Evolutionary conservation across 768 basidiomycete species (phyloP).

Genomic region (Boletus vermiculosoides): DNA sequence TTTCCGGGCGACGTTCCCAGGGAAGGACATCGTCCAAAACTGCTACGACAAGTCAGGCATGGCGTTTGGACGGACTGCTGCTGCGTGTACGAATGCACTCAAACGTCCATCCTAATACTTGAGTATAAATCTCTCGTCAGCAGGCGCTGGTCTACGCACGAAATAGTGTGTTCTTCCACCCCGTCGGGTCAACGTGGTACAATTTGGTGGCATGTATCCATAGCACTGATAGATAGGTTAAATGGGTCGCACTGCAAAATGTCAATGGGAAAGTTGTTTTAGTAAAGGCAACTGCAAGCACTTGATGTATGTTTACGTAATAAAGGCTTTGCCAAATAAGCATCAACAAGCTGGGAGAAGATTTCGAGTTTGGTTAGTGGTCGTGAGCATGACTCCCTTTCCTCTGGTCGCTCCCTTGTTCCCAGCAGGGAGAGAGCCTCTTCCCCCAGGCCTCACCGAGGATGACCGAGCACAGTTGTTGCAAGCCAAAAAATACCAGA

Average conservation of each 20-base stretch:
- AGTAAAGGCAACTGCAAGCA: no score
- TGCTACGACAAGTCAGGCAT: not conserved
- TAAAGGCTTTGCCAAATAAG: conserved; percentile 16
- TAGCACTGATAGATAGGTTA: not conserved
- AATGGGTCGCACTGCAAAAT: not conserved
- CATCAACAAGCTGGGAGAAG: conserved; percentile 11
- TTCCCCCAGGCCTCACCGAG: conserved; percentile 80
- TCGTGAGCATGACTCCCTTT: conserved; percentile 20
- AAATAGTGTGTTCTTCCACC: not conserved
- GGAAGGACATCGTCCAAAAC: not conserved
- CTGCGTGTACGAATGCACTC: not conserved
- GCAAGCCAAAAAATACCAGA: conserved; percentile 76
- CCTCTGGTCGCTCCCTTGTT: conserved; percentile 68
- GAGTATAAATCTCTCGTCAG: not conserved
- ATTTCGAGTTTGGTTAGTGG: conserved; percentile 5
- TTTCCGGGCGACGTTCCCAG: not conserved
- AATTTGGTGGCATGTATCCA: not conserved
- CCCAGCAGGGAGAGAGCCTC: conserved; percentile 81
- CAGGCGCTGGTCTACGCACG: no score
- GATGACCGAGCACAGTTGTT: conserved; percentile 68
- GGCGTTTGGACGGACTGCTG: not conserved
- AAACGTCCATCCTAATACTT: not conserved
- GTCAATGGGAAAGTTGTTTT: no score
- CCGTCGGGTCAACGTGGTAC: not conserved
- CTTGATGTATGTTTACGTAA: not conserved